Conservation (phyloP, 2,329 filamentous ascomycete genomes). For the Hortaea sp. region DNA sequence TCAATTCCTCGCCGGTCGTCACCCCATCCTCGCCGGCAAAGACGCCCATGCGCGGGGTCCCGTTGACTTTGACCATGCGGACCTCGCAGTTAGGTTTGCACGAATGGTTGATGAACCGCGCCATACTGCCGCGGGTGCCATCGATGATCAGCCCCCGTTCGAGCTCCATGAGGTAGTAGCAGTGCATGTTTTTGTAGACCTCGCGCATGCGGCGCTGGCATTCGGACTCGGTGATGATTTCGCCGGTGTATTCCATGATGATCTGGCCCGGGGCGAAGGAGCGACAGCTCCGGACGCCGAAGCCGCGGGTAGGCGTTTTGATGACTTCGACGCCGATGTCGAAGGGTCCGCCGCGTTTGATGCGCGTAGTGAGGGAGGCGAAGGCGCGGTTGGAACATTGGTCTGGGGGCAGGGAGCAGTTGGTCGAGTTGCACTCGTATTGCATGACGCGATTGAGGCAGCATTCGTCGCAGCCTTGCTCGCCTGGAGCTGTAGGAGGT, state of each 20-base stretch:
- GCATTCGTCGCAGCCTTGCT: conserved; percentile 74
- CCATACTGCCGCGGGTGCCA: conserved; percentile 88
- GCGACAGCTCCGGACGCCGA: conserved; percentile 83
- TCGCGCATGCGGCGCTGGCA: conserved; percentile 90
- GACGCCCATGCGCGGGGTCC: conserved; percentile 89
- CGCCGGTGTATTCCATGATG: conserved; percentile 95
- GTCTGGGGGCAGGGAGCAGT: conserved; percentile 69
- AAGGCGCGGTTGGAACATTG: conserved; percentile 82
- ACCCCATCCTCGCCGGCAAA: conserved; percentile 87
- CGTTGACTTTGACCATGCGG: conserved; percentile 84
- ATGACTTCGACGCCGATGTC: conserved; percentile 91
- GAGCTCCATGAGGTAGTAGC: conserved; percentile 97
- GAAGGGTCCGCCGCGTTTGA: conserved; percentile 68
- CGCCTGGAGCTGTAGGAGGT: conserved; percentile 32
- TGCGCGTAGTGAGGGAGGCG: conserved; percentile 63
- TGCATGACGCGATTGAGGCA: conserved; percentile 96
- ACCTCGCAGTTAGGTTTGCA: conserved; percentile 83
- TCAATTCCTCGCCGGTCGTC: conserved; percentile 90
- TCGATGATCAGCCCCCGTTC: conserved; percentile 99
- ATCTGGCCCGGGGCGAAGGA: conserved; percentile 84
- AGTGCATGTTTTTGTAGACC: conserved; percentile 90
- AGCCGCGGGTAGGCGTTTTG: conserved; percentile 79
- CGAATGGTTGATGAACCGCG: conserved; percentile 95
- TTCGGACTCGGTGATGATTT: conserved; percentile 92
- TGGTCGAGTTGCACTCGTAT: conserved; percentile 87